A percentile compares a stretch with the other conserved stretches of the same genome.
phyloP scores from a whole-genome alignment of 768 basidiomycete species.

The Leccinum olivaceopallidum region DNA sequence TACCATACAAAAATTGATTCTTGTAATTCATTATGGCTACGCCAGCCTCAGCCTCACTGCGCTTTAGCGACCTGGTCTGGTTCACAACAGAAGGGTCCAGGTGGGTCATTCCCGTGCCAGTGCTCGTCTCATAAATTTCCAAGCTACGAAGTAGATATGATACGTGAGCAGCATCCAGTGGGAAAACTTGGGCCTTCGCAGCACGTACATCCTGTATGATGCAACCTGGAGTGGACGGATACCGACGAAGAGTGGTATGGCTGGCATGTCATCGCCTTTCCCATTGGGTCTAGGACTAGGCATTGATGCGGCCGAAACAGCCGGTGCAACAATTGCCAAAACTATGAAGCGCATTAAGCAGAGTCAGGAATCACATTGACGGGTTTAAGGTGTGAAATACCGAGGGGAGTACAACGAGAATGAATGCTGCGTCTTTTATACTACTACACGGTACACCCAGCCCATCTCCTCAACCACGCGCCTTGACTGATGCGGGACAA shows the following conservation, averaged over 20 bases:
- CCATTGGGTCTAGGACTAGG: background rate
- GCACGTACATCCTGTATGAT: conserved; percentile 10
- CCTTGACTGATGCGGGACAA: too few relatives aligned
- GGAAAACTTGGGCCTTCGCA: background rate
- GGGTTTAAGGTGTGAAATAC: background rate
- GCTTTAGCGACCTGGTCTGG: background rate
- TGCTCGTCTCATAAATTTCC: conserved; percentile 2
- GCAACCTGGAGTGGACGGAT: conserved; percentile 2
- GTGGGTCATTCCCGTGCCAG: background rate
- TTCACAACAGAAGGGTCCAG: background rate
- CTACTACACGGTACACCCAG: too few relatives aligned
- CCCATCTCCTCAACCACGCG: too few relatives aligned
- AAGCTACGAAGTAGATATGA: background rate
- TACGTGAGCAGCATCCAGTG: background rate
- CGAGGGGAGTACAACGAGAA: background rate
- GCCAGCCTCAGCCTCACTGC: background rate
- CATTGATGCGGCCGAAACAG: conserved; percentile 3
- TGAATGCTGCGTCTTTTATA: background rate
- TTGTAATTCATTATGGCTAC: background rate
- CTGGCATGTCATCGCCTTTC: background rate
- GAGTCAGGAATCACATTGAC: too few relatives aligned
- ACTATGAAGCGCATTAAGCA: background rate
- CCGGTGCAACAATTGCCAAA: background rate
- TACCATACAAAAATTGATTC: conserved; percentile 8
- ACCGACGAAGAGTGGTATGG: conserved; percentile 11